Evolutionary conservation across 192 early-diverging fungal genomes (phyloP).

Genomic region (Phycomyces blakesleeanus): DNA sequence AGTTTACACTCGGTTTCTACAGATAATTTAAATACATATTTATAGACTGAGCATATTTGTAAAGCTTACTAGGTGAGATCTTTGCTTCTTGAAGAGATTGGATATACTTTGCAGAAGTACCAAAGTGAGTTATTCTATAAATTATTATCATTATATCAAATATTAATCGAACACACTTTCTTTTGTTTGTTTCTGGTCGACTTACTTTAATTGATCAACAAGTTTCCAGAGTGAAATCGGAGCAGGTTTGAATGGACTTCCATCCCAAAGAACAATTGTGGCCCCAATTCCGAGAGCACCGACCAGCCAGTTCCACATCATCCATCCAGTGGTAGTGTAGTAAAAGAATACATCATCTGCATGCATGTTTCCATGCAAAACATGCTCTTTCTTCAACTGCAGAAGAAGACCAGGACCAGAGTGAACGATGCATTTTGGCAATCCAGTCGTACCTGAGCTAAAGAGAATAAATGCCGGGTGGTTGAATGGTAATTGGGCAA

Average conservation of each 20-base stretch:
- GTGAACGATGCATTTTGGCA: conserved; percentile 97
- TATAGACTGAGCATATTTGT: not conserved
- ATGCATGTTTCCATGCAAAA: conserved; percentile 76
- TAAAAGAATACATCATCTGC: conserved; percentile 84
- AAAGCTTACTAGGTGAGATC: conserved; percentile 53
- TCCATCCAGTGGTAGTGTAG: conserved; percentile 90
- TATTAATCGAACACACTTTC: too few relatives aligned
- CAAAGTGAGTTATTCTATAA: conserved; percentile 80
- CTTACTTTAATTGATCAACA: conserved; percentile 59
- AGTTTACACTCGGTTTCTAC: conserved; percentile 56
- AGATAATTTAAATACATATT: not conserved
- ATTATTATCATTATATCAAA: too few relatives aligned
- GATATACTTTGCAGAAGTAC: conserved; percentile 94
- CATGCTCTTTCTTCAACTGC: conserved; percentile 93
- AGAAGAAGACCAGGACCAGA: conserved; percentile 86
- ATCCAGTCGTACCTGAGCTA: conserved; percentile 91
- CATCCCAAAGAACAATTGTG: conserved; percentile 87
- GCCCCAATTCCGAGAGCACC: conserved; percentile 72
- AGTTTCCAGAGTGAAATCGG: conserved; percentile 74
- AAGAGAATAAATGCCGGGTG: conserved; percentile 92
- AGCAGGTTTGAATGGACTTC: conserved; percentile 88
- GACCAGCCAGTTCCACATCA: conserved; percentile 99
- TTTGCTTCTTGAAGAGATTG: conserved; percentile 78
- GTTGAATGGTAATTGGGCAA: conserved; percentile 85
- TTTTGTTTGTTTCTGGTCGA: not conserved